phyloP scores from a whole-genome alignment of 805 yeast species.

The Saccharomycopsis fibuligera region DNA sequence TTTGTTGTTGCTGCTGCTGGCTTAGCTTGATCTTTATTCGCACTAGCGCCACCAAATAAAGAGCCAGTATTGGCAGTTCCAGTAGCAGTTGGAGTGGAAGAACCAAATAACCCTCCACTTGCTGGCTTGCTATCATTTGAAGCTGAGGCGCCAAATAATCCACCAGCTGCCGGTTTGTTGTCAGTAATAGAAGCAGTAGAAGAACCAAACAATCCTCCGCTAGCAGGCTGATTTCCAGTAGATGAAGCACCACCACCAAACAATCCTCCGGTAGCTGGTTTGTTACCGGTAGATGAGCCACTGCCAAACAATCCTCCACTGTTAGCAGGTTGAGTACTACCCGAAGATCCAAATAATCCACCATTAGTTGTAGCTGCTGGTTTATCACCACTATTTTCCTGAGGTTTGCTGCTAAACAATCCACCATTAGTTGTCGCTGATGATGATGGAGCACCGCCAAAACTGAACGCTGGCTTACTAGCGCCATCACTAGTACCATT shows the following conservation, averaged over 20 bases:
- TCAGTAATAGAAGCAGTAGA: conserved; percentile 23
- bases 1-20: conserved; percentile 1
- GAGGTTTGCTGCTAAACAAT: conserved; percentile 25
- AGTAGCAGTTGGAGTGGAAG: conserved; percentile 23
- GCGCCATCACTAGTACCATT: conserved; percentile 18
- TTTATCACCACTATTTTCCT: conserved; percentile 12
- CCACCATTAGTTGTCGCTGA: conserved; percentile 22
- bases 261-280: conserved; percentile 12
- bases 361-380: neutral
- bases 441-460: conserved; percentile 28
- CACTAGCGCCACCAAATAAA: conserved; percentile 15
- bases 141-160: conserved; percentile 27
- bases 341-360: neutral
- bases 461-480: conserved; percentile 17
- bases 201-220: conserved; percentile 22
- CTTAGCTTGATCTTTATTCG: neutral
- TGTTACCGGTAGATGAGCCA: conserved; percentile 17
- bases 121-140: conserved; percentile 6
- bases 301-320: conserved; percentile 26
- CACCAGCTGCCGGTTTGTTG: conserved; percentile 12
- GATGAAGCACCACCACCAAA: conserved; percentile 3
- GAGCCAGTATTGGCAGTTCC: conserved; percentile 12
- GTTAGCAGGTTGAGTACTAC: conserved; percentile 12
- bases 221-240: conserved; percentile 14
- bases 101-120: conserved; percentile 21